Evolutionary conservation across 2,329 filamentous ascomycete genomes (phyloP).

Genomic region (Curvularia verruculosa): DNA sequence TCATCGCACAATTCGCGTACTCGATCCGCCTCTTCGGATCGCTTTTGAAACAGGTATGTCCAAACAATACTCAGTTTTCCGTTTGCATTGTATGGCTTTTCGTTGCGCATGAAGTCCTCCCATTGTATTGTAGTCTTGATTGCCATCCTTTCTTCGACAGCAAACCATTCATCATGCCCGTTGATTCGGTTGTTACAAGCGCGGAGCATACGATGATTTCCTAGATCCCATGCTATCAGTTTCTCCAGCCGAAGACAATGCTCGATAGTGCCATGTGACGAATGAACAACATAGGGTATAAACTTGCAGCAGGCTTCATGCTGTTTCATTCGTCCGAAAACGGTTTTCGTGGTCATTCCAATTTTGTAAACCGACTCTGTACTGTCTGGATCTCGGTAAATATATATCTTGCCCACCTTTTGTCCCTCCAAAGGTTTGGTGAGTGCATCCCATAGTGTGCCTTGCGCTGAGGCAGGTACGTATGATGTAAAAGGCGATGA

Average conservation of each 20-base stretch:
- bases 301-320: conserved; percentile 5
- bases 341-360: no score
- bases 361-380: conserved; percentile 13
- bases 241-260: conserved; percentile 8
- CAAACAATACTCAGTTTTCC: conserved; percentile 15
- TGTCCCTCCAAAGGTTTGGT: neutral
- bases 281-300: neutral
- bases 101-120: conserved; percentile 15
- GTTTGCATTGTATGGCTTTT: conserved; percentile 17
- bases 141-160: conserved; percentile 8
- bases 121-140: conserved; percentile 17
- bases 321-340: no score
- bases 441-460: neutral
- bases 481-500: neutral
- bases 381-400: neutral
- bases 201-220: neutral
- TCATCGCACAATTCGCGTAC: conserved; percentile 4
- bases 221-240: conserved; percentile 13
- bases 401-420: conserved; percentile 14
- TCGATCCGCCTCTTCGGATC: neutral
- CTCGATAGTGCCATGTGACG: neutral
- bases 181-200: neutral
- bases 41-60: conserved; percentile 12
- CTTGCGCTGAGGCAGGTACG: conserved; percentile 3
- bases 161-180: conserved; percentile 22